Percentiles rank a stretch among this genome's conserved stretches.
Evolutionary conservation across 345 rosid genomes (phyloP).

Genomic region (Syzygium aqueum): DNA sequence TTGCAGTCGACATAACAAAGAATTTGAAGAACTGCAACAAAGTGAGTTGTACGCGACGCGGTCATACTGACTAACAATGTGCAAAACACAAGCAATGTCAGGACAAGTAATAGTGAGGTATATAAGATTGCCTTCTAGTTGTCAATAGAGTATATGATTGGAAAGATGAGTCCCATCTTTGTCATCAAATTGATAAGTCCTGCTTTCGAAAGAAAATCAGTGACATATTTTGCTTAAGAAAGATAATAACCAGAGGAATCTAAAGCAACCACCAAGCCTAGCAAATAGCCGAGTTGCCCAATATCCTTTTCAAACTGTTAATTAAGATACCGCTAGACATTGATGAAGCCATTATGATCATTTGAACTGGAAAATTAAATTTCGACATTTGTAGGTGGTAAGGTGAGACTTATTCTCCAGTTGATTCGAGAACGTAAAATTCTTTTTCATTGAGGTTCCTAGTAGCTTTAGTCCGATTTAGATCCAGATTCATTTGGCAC

Average conservation of each 20-base stretch:
- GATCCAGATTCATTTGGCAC: not conserved
- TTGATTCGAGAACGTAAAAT: not conserved
- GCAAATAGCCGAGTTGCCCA: not conserved
- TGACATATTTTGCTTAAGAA: not conserved
- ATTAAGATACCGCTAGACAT: not conserved
- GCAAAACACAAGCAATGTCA: too few relatives aligned
- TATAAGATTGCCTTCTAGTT: not conserved
- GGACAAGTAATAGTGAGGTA: not conserved
- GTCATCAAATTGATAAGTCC: not conserved
- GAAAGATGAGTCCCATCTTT: not conserved
- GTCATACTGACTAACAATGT: fast-evolving
- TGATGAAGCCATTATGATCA: not conserved
- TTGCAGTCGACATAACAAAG: not conserved
- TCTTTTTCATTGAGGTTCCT: not conserved
- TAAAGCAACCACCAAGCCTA: not conserved
- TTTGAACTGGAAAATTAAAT: not conserved
- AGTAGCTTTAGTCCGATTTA: not conserved
- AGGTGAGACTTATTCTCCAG: not conserved
- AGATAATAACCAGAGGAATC: not conserved
- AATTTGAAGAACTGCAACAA: not conserved
- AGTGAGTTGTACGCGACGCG: fast-evolving
- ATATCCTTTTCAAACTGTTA: not conserved
- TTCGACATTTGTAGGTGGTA: not conserved
- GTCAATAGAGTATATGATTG: not conserved
- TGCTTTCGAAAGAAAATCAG: not conserved